Evolutionary conservation across 2,329 filamentous ascomycete genomes (phyloP).

Genomic region (Lachnellula occidentalis): DNA sequence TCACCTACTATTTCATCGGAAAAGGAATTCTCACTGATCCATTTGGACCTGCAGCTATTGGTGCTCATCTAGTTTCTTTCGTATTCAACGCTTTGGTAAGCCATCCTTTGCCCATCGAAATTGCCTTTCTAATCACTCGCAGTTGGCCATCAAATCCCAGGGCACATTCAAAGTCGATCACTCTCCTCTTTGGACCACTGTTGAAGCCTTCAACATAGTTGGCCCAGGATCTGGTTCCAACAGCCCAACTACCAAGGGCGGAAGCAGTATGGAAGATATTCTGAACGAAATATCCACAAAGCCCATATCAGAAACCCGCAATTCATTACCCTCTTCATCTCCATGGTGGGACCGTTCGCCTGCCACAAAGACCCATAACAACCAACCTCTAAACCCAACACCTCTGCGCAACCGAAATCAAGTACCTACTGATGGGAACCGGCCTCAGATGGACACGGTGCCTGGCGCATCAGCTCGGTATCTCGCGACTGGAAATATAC

Average conservation of each 20-base stretch:
- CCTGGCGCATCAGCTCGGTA: constrained; percentile 7
- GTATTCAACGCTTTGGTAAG: constrained; percentile 50
- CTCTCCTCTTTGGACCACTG: constrained; percentile 45
- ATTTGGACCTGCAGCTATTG: constrained; percentile 12
- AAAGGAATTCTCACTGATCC: constrained; percentile 17
- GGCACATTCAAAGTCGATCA: constrained; percentile 27
- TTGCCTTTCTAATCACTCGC: constrained; percentile 6
- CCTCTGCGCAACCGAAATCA: background rate
- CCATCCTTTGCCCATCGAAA: constrained; percentile 6
- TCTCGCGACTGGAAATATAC: constrained; percentile 4
- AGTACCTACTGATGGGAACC: background rate
- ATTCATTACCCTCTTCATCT: constrained; percentile 10
- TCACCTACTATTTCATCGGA: constrained; percentile 35
- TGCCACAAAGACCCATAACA: background rate
- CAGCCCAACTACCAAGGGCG: constrained; percentile 25
- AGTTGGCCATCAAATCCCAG: constrained; percentile 20
- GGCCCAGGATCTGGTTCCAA: constrained; percentile 17
- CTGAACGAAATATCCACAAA: constrained; percentile 41
- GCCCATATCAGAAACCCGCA: constrained; percentile 6
- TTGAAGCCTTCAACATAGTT: constrained; percentile 20
- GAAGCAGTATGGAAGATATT: constrained; percentile 41
- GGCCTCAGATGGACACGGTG: constrained; percentile 4
- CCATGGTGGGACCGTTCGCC: background rate
- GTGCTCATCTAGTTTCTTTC: constrained; percentile 50
- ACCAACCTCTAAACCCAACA: background rate